phyloP scores from a whole-genome alignment of 495 filamentous ascomycete species.

The Schizothecium vesticola region DNA sequence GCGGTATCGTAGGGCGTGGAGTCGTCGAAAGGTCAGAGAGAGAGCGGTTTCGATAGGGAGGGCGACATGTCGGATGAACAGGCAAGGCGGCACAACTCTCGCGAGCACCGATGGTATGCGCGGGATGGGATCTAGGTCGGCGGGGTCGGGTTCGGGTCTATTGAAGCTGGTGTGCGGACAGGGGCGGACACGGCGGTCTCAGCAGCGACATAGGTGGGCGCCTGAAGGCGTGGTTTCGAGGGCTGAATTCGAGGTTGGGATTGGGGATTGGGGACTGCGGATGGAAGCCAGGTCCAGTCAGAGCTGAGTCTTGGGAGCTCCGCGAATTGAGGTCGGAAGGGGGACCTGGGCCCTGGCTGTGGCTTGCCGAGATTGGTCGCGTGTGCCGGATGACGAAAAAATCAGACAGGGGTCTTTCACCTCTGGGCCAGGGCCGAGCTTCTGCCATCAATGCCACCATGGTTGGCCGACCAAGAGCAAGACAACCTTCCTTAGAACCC shows the following conservation, averaged over 20 bases:
- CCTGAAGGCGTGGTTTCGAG: not conserved
- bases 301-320: not conserved
- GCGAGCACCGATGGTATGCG: constrained; percentile 2
- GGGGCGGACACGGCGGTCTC: not conserved
- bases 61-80: constrained; percentile 13
- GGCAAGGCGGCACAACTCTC: not conserved
- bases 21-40: not conserved
- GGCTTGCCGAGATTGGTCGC: constrained; percentile 12
- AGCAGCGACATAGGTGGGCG: not conserved
- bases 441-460: not conserved
- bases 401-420: constrained; percentile 3
- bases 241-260: not conserved
- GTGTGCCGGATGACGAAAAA: constrained; percentile 12
- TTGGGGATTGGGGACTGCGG: not conserved
- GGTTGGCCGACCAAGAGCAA: not conserved
- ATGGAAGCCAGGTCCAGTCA: not conserved
- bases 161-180: not conserved
- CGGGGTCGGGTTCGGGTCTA: not conserved
- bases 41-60: constrained; percentile 7
- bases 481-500: too few relatives aligned
- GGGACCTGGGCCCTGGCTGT: constrained; percentile 12
- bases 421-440: not conserved
- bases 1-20: not conserved
- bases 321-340: constrained; percentile 3
- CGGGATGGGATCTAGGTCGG: not conserved